A percentile compares a stretch with the other conserved stretches of the same genome.
Evolutionary conservation across 2,329 filamentous ascomycete species (phyloP).

Genomic region (Piedraia hortae): DNA sequence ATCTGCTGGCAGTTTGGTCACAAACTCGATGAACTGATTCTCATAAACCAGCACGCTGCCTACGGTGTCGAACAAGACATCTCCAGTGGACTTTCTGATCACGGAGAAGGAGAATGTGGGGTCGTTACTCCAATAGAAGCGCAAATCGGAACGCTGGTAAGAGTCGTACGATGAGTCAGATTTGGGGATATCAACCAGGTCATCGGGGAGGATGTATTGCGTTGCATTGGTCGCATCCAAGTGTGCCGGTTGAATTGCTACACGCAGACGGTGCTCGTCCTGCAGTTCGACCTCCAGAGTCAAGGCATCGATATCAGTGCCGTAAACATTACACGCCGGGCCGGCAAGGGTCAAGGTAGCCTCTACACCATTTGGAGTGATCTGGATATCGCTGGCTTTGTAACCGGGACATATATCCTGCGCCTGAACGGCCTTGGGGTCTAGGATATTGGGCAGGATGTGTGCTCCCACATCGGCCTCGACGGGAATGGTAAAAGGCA

Average conservation of each 20-base stretch:
- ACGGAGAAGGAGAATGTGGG: constrained; percentile 29
- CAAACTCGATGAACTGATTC: constrained; percentile 53
- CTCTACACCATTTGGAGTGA: constrained; percentile 21
- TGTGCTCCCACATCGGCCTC: constrained; percentile 11
- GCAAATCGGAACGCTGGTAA: constrained; percentile 20
- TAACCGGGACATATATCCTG: constrained; percentile 32
- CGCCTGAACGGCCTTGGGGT: constrained; percentile 33
- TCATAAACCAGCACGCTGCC: constrained; percentile 41
- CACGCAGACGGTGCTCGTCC: constrained; percentile 32
- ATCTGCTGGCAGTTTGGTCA: constrained; percentile 34
- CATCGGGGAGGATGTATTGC: constrained; percentile 34
- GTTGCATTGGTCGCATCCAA: constrained; percentile 16
- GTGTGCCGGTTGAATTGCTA: constrained; percentile 41
- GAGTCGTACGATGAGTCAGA: constrained; percentile 15
- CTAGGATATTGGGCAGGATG: constrained; percentile 12
- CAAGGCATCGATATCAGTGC: constrained; percentile 41
- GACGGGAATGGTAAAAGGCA: constrained; percentile 12
- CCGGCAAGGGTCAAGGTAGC: constrained; percentile 26
- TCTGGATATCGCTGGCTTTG: constrained; percentile 22
- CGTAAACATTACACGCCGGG: constrained; percentile 40
- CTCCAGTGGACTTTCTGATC: constrained; percentile 29
- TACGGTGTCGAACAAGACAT: constrained; percentile 39
- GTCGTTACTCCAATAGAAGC: constrained; percentile 28
- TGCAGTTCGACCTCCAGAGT: constrained; percentile 30
- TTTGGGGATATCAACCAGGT: constrained; percentile 30